Base-by-base conservation (phyloP, 768 basidiomycete species). In the Melanogaster broomeanus region DNA sequence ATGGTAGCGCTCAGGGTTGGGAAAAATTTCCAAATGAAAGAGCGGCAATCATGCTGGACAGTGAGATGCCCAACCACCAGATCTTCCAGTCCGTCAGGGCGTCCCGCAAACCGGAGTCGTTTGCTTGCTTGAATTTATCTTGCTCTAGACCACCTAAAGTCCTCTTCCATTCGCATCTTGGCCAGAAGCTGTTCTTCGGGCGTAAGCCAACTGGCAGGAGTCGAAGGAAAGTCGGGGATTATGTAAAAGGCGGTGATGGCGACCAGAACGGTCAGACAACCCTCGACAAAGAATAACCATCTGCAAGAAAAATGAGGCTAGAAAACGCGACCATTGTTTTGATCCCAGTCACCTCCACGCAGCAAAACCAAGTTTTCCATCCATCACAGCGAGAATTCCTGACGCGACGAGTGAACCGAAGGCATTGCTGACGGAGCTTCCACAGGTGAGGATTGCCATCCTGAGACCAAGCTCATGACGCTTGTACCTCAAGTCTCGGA, bases 381-480 rank as follows among this genome's bases (percentile, higher is more conserved):
- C 78, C 84, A 90, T 87, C 18, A 72, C 68, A 50, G 78, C 74
- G 15, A 92, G 77, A 45, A 92, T 88, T 4, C 81, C 86, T n/a
- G 87, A 86, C 3, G 89, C 88, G 42, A 90, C 79, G n/a, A 91
- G 72, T 0, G 87, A 77, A 3, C 90, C 88, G 65, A 91, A 90
- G 5, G 88, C 90, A 74, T 91, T 93, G 40, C 81, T 83, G 50
- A 90, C 81, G 8, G 92, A 73, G 61, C 77, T 83, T 24, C 90
- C 89, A 53, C 86, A 87, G 44, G 79, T 81, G 22, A 90, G 74
- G 47, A 86, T 66, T 3, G 88, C 84, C 19, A 79, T 84, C 46
- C 87, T 75, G 25, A 83, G 71, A 40, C 85, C 87, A 28, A 91
- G 75, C 62, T 91, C 88, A 25, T 72, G 73, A 30, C 81, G 77